Base-by-base conservation (phyloP, 2,329 filamentous ascomycete species). In the Sporothrix pallida region DNA sequence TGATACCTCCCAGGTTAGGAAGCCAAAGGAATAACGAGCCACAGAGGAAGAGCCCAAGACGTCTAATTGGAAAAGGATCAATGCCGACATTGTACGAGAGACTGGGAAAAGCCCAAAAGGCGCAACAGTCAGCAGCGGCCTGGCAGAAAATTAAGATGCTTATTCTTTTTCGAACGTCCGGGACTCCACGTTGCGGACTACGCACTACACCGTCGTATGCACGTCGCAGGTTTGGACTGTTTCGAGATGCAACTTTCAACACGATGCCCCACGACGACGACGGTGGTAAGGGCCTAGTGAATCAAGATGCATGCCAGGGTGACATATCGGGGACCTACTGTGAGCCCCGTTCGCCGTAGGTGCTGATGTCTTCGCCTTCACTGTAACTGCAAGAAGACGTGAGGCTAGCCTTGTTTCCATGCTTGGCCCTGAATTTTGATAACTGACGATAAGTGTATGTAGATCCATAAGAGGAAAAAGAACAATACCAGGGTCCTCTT, bases 181-280 rank as follows among this genome's bases (percentile, higher is more conserved):
- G 31, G 31, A 62, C 12, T 44, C 58, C 58, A 44, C 58, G 58
- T n/a, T 62, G 58, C 15, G 58, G 58, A 58, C 44, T 20, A 44
- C 6, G 15, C 3, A 52, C 15, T 4, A 52, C 13, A 37, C 31
- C 31, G 31, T 37, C 3, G 58, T 17, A 42, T 62, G 58, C 58
- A 44, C 31, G 58, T 44, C 58, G 52, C 52, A n/a, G 15, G n/a
- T 44, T 9, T 42, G 26, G 5, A 62, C 56, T 37, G 56, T 62
- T 62, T 37, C 15, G 23, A n/a, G 12, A 62, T 42, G 26, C 13
- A 15, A 6, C 31, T 37, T 37, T 26, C 23, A 26, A 62, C 56
- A 3, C 26, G 13, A 62, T 62, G 4, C 31, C 31, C 31, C 31
- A 37, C 31, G 31, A 8, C 13, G 23, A 37, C 56, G 12, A 20